Evolutionary conservation across 495 filamentous ascomycete species (phyloP).

Genomic region (Geoglossum glabrum): DNA sequence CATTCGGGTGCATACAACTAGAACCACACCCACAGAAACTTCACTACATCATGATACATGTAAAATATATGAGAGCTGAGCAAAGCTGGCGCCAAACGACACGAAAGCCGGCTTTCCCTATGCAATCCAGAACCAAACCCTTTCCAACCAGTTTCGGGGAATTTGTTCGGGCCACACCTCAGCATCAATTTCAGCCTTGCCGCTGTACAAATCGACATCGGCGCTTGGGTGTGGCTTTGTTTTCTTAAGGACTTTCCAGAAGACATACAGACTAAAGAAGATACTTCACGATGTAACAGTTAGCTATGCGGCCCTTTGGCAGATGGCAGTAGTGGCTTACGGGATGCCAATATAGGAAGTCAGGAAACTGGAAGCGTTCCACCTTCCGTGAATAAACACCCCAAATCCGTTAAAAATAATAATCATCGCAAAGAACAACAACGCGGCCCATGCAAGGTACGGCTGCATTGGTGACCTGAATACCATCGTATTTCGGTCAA

Average conservation of each 20-base stretch:
- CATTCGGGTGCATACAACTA: background rate
- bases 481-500: conserved; percentile 32
- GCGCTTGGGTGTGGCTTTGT: conserved; percentile 26
- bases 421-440: conserved; percentile 34
- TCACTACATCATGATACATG: background rate
- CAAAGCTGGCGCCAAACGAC: background rate
- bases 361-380: conserved; percentile 28
- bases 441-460: conserved; percentile 36
- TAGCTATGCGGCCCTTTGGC: background rate
- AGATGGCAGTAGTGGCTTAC: background rate
- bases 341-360: conserved; percentile 40
- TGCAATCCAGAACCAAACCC: conserved; percentile 11
- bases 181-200: conserved; percentile 40
- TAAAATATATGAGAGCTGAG: background rate
- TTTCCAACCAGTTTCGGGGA: conserved; percentile 29
- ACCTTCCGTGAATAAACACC: conserved; percentile 27
- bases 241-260: conserved; percentile 31
- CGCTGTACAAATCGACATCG: conserved; percentile 40
- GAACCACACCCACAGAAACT: background rate
- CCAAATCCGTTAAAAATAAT: conserved; percentile 34
- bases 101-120: background rate
- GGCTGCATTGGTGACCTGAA: conserved; percentile 41
- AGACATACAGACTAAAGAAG: conserved; percentile 33
- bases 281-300: conserved; percentile 11
- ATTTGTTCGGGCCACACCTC: conserved; percentile 24